phyloP scores from a whole-genome alignment of 345 rosid genomes.

The Pelargonium nanum region DNA sequence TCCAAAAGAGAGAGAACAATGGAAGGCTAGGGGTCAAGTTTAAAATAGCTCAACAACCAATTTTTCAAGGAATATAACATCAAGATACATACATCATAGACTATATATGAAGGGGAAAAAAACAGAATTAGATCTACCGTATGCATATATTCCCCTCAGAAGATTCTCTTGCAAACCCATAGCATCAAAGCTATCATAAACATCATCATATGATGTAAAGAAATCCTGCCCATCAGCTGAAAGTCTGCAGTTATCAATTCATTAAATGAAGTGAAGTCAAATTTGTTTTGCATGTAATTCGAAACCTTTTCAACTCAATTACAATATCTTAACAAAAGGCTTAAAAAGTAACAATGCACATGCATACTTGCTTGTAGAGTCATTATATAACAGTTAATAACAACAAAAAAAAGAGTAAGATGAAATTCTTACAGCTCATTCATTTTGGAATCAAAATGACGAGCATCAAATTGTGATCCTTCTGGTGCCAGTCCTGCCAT shows the following conservation, averaged over 20 bases:
- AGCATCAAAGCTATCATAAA: too few species aligned
- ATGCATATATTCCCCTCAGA: constrained; percentile 74
- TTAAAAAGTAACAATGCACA: too few species aligned
- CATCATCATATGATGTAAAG: constrained; percentile 64
- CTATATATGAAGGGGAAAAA: not conserved
- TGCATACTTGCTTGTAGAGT: too few species aligned
- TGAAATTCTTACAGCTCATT: constrained; percentile 40
- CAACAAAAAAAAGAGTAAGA: not conserved
- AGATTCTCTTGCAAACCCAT: constrained; percentile 85
- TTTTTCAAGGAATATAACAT: too few species aligned
- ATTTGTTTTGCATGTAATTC: too few species aligned
- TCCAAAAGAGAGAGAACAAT: too few species aligned
- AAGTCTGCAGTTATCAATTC: constrained; percentile 32
- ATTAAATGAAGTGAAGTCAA: constrained; percentile 3
- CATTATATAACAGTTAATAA: not conserved
- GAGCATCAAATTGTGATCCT: constrained; percentile 61
- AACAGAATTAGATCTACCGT: constrained; percentile 29
- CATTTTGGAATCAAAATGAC: constrained; percentile 57
- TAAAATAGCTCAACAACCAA: too few species aligned
- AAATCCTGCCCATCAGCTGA: constrained; percentile 49
- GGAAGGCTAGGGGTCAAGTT: too few species aligned
- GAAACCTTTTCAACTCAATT: too few species aligned
- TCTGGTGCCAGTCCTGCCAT: constrained; percentile 60
- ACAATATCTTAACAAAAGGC: too few species aligned
- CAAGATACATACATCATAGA: not conserved